Conservation (phyloP, 305 asterid genomes). For the Fraxinus floribunda region DNA sequence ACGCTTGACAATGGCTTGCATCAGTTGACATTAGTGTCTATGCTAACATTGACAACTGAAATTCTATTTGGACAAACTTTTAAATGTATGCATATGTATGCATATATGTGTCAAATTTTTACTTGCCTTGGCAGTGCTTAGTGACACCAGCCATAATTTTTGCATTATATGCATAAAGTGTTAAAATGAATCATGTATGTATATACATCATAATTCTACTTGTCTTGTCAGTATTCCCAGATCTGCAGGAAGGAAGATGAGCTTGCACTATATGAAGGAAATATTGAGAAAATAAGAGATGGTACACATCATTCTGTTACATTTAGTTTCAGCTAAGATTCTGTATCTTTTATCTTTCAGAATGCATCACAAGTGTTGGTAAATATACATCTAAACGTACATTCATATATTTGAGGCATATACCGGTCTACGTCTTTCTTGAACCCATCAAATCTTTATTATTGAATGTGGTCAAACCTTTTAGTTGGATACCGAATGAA, state of each 20-base stretch:
- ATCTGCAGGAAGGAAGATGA: conserved; percentile 32
- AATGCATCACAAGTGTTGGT: background rate
- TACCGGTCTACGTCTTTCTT: background rate
- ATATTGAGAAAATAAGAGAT: conserved; percentile 33
- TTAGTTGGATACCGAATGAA: background rate
- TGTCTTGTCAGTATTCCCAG: conserved; percentile 31
- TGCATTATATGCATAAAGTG: background rate
- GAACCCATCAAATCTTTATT: background rate
- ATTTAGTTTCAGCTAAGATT: background rate
- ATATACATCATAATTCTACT: conserved; percentile 7
- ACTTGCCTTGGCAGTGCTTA: background rate
- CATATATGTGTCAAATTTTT: background rate
- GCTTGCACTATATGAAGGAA: conserved; percentile 36
- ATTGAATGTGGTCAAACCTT: background rate
- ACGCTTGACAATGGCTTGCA: background rate
- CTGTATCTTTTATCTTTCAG: background rate
- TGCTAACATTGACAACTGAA: background rate
- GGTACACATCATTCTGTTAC: conserved; percentile 21
- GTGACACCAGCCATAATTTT: background rate
- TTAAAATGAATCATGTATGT: background rate
- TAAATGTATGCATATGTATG: background rate
- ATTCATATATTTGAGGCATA: background rate
- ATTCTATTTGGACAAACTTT: background rate
- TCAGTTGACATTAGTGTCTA: background rate
- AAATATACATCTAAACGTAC: background rate